These are phyloP conservation scores for Aurinia saxatilis DNA, from an alignment of 345 rosid species.

Conservation along the genomic window DNA sequence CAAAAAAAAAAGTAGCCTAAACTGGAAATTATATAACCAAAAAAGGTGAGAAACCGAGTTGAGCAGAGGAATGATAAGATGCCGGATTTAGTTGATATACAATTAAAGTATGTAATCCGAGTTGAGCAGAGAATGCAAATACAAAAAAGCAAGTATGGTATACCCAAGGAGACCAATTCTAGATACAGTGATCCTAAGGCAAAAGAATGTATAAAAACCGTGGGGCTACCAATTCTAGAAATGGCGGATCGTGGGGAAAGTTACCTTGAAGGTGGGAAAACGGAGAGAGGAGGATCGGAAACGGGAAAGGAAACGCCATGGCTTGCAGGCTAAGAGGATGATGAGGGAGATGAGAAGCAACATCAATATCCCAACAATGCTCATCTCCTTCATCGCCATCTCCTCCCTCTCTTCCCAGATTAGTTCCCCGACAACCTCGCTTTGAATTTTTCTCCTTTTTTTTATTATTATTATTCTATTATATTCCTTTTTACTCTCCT, in stretches of 20 bases:
- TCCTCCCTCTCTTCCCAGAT: conserved; percentile 34
- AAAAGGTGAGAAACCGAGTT: conserved; percentile 1
- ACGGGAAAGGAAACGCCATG: conserved; percentile 75
- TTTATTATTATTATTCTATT: not conserved
- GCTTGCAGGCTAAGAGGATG: conserved; percentile 69
- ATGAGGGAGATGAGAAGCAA: conserved; percentile 56
- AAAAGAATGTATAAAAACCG: too few species aligned
- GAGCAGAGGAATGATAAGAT: not conserved
- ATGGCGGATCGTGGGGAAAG: not conserved
- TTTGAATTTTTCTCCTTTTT: conserved; percentile 57
- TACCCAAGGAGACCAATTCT: too few species aligned
- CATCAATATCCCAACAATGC: conserved; percentile 44
- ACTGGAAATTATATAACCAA: not conserved
- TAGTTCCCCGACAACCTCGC: conserved; percentile 65
- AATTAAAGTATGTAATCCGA: not conserved
- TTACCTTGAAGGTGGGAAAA: conserved; percentile 55
- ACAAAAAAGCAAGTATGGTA: too few species aligned
- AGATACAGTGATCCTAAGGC: too few species aligned
- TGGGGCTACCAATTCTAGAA: too few species aligned
- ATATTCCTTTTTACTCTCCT: not conserved
- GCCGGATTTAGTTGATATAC: not conserved
- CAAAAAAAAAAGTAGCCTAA: not conserved
- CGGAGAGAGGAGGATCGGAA: conserved; percentile 33
- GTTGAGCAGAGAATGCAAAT: not conserved
- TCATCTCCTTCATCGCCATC: conserved; percentile 46